Conservation (phyloP, 2,329 filamentous ascomycete genomes). For the Bertia moriformis region DNA sequence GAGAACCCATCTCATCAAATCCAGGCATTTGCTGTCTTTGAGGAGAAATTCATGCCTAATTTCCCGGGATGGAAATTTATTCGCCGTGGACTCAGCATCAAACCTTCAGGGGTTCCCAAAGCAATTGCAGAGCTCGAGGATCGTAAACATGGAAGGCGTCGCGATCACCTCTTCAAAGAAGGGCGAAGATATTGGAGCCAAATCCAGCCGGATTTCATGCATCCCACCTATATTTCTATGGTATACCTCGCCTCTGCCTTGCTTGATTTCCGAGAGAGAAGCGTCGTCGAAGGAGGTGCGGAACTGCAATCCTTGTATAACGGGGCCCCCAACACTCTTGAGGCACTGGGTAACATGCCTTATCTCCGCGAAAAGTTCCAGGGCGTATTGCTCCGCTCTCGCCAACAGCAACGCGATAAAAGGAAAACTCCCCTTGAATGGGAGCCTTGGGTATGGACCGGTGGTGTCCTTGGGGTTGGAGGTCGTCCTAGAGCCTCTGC, state of each 20-base stretch:
- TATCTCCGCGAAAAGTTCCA: constrained; percentile 22
- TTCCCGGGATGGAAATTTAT: background rate
- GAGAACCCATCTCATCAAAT: background rate
- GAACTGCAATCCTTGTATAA: constrained; percentile 13
- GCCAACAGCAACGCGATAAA: constrained; percentile 10
- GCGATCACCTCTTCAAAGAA: constrained; percentile 11
- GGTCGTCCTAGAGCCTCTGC: no score
- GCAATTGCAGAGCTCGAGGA: background rate
- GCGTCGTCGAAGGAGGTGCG: constrained; percentile 14
- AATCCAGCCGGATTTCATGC: constrained; percentile 20
- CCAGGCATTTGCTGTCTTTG: background rate
- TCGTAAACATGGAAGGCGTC: background rate
- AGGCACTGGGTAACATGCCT: constrained; percentile 19
- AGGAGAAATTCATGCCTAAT: background rate
- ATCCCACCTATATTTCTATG: constrained; percentile 25
- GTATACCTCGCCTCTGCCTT: constrained; percentile 23
- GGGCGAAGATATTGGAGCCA: constrained; percentile 16
- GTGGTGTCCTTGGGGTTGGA: background rate
- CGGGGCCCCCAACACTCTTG: constrained; percentile 18
- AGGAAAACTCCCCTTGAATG: background rate
- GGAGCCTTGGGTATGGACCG: background rate
- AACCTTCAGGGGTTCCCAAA: background rate
- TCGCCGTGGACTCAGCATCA: background rate
- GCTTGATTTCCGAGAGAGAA: constrained; percentile 16
- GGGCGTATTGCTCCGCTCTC: constrained; percentile 18